phyloP scores from a whole-genome alignment of 768 basidiomycete species.

The Podaxis sp. region DNA sequence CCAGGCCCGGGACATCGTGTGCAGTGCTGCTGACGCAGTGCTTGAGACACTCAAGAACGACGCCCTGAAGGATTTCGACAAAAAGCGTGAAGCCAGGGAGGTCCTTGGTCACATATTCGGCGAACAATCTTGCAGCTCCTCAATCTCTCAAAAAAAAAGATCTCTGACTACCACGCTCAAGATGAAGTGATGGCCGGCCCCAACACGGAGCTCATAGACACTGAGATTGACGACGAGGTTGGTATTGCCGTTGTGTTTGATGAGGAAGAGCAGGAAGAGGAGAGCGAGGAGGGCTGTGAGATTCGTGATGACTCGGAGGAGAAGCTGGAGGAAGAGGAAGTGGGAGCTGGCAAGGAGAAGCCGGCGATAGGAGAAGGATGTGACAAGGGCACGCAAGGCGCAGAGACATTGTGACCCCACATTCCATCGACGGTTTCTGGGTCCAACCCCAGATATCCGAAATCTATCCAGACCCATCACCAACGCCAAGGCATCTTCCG shows the following conservation, averaged over 20 bases:
- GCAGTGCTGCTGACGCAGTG: slow-evolving; percentile 92
- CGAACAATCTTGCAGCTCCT: slow-evolving; percentile 82
- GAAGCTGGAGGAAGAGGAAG: slow-evolving; percentile 64
- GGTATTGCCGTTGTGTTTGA: slow-evolving; percentile 99
- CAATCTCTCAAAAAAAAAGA: slow-evolving; percentile 89
- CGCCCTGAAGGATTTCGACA: slow-evolving; percentile 91
- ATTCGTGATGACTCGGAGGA: slow-evolving; percentile 80
- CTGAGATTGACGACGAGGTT: slow-evolving; percentile 90
- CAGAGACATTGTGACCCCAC: slow-evolving; percentile 62
- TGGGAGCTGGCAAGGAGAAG: slow-evolving; percentile 54
- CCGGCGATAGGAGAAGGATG: slow-evolving; percentile 73
- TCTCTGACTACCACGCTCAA: slow-evolving; percentile 92
- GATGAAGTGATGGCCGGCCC: slow-evolving; percentile 79
- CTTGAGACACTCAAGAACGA: slow-evolving; percentile 89
- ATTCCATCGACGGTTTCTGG: slow-evolving; percentile 97
- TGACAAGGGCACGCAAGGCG: too few species aligned
- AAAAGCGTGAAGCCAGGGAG: slow-evolving; percentile 90
- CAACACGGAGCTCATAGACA: slow-evolving; percentile 77
- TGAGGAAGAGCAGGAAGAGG: slow-evolving; percentile 94
- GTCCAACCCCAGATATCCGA: slow-evolving; percentile 92
- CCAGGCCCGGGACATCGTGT: slow-evolving; percentile 93
- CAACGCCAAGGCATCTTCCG: slow-evolving; percentile 44
- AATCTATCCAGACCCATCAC: slow-evolving; percentile 94
- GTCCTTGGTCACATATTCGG: slow-evolving; percentile 62
- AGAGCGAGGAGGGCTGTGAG: slow-evolving; percentile 88